Evolutionary conservation across 345 rosid genomes (phyloP), one percentile per base, ranked within the genome.

Genomic region (Arabidopsis thaliana): DNA sequence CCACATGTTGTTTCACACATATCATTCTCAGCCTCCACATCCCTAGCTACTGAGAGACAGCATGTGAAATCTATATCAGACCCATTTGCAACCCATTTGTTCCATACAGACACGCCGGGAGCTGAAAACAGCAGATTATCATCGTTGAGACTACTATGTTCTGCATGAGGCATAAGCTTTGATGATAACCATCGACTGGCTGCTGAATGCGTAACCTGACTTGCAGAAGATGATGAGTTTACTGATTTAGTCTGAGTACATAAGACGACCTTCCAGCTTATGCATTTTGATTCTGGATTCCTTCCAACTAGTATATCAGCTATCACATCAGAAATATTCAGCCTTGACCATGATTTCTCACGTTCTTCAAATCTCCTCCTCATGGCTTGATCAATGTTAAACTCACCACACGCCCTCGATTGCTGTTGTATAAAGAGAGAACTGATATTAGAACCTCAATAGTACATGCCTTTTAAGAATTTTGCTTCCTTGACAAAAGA

Each of bases 21-120:
- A 77, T 76, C 59, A 66, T 65, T 80, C 73, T 67, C 81, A 44
- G 70, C 73, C 56, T 79, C 83, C 56, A 81, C 71, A 72, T 85
- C 83, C 78, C 81, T 89, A 33, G 92, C 82, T 63, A 92, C 87
- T 71, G 98, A 86, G 55, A 95, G 77, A 78, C 91, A 86, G 82
- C 96, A 89, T 56, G 71, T 80, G 37, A 75, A 53, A 77, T 83
- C 83, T 8, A 77, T 30, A 63, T 52, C 82, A 65, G 86, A 78
- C 82, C 69, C 75, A 78, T 76, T 42, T 68, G 81, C 71, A 77
- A 83, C 67, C 92, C 87, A 83, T 77, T 87, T 92, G 77, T 83
- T 87, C 98, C 99, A 95, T 72, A 95, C 84, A 12, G 97, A 87
- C 52, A 92, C 79, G 32, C 85, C 88, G 12, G 93, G 85, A 73